A percentile compares a stretch with the other conserved stretches of the same genome.
Conservation (phyloP, 768 basidiomycete genomes). For the Psilocybe subaeruginosa region DNA sequence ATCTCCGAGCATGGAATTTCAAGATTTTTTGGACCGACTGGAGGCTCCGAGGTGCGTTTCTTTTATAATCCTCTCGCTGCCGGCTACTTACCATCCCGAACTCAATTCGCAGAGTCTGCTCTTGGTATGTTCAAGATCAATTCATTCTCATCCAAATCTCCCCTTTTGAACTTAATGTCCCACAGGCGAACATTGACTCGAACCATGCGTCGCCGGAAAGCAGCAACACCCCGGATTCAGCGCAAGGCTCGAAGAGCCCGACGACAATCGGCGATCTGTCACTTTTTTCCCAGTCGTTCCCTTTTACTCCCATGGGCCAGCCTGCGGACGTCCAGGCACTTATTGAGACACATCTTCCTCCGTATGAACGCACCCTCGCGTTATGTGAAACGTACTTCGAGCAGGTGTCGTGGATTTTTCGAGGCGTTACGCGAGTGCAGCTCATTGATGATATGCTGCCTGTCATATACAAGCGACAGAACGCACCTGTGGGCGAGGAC, state of each 20-base stretch:
- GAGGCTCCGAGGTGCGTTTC: constrained; percentile 63
- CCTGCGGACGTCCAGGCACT: constrained; percentile 48
- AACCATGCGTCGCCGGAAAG: constrained; percentile 23
- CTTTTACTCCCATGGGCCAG: constrained; percentile 62
- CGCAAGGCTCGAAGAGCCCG: constrained; percentile 22
- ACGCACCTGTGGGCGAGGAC: constrained; percentile 40
- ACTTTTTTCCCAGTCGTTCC: constrained; percentile 64
- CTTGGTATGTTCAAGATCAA: constrained; percentile 21
- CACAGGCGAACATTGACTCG: constrained; percentile 28
- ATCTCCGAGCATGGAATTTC: constrained; percentile 63
- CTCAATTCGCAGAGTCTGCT: constrained; percentile 25
- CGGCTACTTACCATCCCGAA: constrained; percentile 4
- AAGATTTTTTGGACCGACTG: constrained; percentile 70
- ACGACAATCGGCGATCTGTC: constrained; percentile 31
- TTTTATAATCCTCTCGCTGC: background rate
- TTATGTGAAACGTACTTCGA: constrained; percentile 69
- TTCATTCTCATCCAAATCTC: constrained; percentile 16
- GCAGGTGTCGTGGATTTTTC: constrained; percentile 63
- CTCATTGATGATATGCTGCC: constrained; percentile 67
- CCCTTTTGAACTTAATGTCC: constrained; percentile 24
- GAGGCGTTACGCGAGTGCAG: constrained; percentile 63
- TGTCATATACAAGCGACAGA: constrained; percentile 60
- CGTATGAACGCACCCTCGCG: constrained; percentile 51
- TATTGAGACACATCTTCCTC: constrained; percentile 56
- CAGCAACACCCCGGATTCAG: constrained; percentile 26